Conservation (phyloP, 768 basidiomycete genomes). For the Asterophora lycoperdoides region DNA sequence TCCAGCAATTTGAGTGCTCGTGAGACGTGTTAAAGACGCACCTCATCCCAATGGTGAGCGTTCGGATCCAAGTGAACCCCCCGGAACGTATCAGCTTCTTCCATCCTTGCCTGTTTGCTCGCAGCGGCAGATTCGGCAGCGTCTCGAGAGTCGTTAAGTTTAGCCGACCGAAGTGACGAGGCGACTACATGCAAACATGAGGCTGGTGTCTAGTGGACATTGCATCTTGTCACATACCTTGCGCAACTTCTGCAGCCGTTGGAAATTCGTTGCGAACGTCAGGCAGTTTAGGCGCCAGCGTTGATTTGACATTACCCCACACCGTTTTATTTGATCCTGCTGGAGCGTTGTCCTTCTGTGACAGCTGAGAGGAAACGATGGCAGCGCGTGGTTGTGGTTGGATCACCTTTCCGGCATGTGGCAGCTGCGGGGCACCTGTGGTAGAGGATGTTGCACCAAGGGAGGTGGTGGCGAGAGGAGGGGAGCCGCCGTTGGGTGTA, state of each 20-base stretch:
- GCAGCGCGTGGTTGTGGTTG: conserved; percentile 57
- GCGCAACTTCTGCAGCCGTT: conserved; percentile 92
- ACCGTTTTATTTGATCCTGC: conserved; percentile 46
- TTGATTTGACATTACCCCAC: conserved; percentile 63
- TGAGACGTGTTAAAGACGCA: conserved; percentile 35
- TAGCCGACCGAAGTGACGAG: conserved; percentile 31
- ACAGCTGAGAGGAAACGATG: conserved; percentile 25
- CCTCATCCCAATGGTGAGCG: conserved; percentile 97
- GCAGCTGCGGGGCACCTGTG: conserved; percentile 42
- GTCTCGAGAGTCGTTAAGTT: conserved; percentile 38
- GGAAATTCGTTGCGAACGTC: conserved; percentile 77
- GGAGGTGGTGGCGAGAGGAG: conserved; percentile 33
- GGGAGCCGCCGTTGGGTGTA: conserved; percentile 43
- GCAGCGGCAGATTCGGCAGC: conserved; percentile 47
- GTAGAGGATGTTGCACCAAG: conserved; percentile 26
- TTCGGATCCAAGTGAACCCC: conserved; percentile 93
- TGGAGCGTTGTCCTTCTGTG: conserved; percentile 29
- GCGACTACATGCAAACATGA: conserved; percentile 20
- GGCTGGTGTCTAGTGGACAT: conserved; percentile 1
- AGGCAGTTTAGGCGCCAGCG: conserved; percentile 32
- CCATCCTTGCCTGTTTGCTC: conserved; percentile 61
- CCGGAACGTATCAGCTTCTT: conserved; percentile 91
- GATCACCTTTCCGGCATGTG: conserved; percentile 61
- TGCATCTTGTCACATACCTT: conserved; percentile 46
- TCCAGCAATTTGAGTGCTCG: neutral